These are phyloP conservation scores for Tulasnella sp. DNA, from an alignment of 768 basidiomycete species.

Conservation along the genomic window DNA sequence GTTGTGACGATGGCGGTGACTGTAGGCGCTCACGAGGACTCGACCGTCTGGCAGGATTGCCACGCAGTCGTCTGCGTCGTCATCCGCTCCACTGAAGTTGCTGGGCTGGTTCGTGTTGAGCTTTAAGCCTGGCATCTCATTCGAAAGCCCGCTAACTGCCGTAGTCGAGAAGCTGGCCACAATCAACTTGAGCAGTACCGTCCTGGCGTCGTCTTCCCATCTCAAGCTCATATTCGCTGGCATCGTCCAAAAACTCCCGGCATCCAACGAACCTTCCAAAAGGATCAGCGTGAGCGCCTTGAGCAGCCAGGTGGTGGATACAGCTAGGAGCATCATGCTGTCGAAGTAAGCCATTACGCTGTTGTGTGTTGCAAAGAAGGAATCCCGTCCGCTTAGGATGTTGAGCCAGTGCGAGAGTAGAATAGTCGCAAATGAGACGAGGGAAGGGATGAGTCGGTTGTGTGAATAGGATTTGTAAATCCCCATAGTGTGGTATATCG, in stretches of 20 bases:
- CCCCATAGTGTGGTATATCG: constrained; percentile 23
- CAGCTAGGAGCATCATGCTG: neutral
- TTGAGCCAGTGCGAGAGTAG: neutral
- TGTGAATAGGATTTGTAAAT: constrained; percentile 4
- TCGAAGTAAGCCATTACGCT: neutral
- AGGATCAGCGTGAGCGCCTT: constrained; percentile 11
- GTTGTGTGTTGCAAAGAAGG: neutral
- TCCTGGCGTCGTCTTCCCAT: constrained; percentile 15
- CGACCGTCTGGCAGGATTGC: neutral
- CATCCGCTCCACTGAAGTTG: neutral
- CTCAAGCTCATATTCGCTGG: constrained; percentile 18
- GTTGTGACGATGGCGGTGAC: neutral
- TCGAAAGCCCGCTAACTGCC: constrained; percentile 9
- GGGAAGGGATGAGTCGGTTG: constrained; percentile 8
- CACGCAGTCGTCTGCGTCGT: neutral
- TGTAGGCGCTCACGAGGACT: neutral
- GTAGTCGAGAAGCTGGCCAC: constrained; percentile 7
- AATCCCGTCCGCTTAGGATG: neutral
- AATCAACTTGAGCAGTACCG: constrained; percentile 8
- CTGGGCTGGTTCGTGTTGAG: neutral
- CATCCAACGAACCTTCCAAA: constrained; percentile 5
- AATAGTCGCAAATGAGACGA: neutral
- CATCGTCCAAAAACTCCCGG: neutral
- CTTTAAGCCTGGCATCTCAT: constrained; percentile 14
- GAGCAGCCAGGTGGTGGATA: constrained; percentile 8